Evolutionary conservation across 306 rosid species (phyloP).

Genomic region (Sesbania bispinosa): DNA sequence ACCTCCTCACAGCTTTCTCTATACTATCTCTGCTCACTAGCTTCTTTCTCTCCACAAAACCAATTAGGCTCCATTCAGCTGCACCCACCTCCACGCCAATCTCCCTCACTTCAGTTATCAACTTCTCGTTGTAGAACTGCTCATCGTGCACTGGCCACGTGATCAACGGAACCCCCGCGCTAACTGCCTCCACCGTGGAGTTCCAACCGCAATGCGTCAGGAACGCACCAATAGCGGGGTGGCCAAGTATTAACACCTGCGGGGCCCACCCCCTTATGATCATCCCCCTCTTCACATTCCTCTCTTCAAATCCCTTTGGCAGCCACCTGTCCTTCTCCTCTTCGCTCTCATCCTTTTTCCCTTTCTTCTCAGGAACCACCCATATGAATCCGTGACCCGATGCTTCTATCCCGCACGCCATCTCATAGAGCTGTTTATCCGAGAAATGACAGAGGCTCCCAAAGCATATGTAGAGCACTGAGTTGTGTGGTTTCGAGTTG

Average conservation of each 20-base stretch:
- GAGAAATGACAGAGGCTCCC: background rate
- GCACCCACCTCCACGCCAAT: background rate
- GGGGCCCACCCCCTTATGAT: background rate
- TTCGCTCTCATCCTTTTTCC: background rate
- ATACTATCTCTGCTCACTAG: background rate
- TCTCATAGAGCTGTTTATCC: background rate
- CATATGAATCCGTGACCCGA: too few relatives aligned
- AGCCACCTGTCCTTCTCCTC: background rate
- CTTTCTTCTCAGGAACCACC: background rate
- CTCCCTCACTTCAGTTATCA: too few relatives aligned
- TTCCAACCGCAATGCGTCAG: background rate
- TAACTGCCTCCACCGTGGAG: background rate
- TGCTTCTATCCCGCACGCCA: background rate
- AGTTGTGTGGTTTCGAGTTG: background rate
- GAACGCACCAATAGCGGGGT: background rate
- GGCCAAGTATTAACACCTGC: background rate
- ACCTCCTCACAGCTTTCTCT: background rate
- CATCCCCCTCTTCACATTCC: background rate
- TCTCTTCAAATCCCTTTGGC: background rate
- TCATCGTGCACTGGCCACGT: background rate
- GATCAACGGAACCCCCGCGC: background rate
- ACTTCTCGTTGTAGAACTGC: background rate
- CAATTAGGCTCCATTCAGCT: background rate
- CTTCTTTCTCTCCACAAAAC: background rate
- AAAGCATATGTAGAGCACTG: background rate